Base-by-base conservation (phyloP, 495 filamentous ascomycete genomes). In the Trichoderma erinaceum region DNA sequence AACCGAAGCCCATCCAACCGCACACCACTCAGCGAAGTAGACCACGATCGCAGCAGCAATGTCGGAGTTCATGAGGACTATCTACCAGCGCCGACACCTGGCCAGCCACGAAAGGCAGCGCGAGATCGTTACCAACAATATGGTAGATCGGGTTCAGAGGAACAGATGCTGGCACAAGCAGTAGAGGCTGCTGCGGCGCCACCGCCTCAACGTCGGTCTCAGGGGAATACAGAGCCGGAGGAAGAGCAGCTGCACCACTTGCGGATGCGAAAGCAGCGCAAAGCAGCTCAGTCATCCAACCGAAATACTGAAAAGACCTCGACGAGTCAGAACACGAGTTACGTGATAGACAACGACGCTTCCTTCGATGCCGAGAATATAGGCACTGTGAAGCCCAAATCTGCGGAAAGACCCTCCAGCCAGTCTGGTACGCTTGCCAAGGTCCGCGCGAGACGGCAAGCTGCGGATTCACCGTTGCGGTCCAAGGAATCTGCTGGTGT, bases 11-110 rank as follows among this genome's bases (percentile, higher is more conserved):
- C 88, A n/a, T 82, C 82, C 5, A 89, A 87, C 74, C 87, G 93
- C 43, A 85, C 92, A 27, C 92, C 92, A 5, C 88, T 99, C 3
- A 93, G 93, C 63, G 95, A 98, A 72, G 89, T 98, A 68, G 90
- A 92, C 68, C 84, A 89, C 71, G 96, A 97, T 66, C 88, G 91
- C 70, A 82, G 91, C 70, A 82, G 79, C 43, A 85, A 80, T 61
- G 79, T 81, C 52, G 82, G 85, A 58, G 79, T 82, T 13, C 84
- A 87, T 69, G 91, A 92, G 65, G 92, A 96, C 68, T 91, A 93
- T 71, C 84, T 99, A 8, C 95, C 95, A 3, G 95, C 93, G 0
- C 95, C 95, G 12, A 99, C 96, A 7, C 95, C 95, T 0, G 95
- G 95, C 18, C 95, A 99, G 74, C 95, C 95, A 56, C 86, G 95